phyloP scores from a whole-genome alignment of 2,329 filamentous ascomycete species.

The Arthrobotrys pseudoclavata region DNA sequence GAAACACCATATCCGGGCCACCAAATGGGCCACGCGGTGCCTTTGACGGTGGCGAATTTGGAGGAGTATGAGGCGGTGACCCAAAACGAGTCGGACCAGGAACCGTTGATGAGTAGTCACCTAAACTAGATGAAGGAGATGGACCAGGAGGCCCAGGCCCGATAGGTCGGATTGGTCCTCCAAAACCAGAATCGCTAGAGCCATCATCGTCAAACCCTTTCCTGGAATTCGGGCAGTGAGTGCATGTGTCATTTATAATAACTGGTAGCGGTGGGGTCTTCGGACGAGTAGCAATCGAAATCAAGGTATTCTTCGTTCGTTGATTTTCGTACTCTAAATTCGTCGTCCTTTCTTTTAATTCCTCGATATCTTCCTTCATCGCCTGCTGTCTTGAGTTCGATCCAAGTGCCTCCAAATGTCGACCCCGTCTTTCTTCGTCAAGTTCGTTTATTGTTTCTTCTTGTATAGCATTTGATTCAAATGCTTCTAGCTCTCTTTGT shows the following conservation, averaged over 20 bases:
- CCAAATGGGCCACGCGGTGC: background rate
- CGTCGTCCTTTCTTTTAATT: slow-evolving; percentile 33
- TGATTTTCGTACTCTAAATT: slow-evolving; percentile 37
- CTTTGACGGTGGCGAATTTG: background rate
- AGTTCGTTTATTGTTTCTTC: slow-evolving; percentile 6
- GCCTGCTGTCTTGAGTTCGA: background rate
- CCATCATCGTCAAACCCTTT: background rate
- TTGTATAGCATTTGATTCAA: background rate
- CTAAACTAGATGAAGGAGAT: background rate
- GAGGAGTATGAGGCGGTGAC: slow-evolving; percentile 21
- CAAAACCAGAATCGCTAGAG: slow-evolving; percentile 1
- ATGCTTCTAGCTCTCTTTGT: background rate
- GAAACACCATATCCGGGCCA: slow-evolving; percentile 3
- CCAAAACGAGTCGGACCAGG: background rate
- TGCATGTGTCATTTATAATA: slow-evolving; percentile 38
- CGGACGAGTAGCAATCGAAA: slow-evolving; percentile 14
- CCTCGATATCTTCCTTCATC: slow-evolving; percentile 20
- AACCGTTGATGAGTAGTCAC: background rate
- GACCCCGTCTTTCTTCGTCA: slow-evolving; percentile 20
- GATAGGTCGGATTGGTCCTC: slow-evolving; percentile 4
- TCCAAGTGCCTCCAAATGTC: background rate
- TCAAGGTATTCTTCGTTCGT: slow-evolving; percentile 19
- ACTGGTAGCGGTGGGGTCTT: slow-evolving; percentile 17
- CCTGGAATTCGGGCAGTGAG: slow-evolving; percentile 26
- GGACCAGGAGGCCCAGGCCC: slow-evolving; percentile 17